A percentile compares a stretch with the other conserved stretches of the same genome.
Conservation (phyloP, 2,329 filamentous ascomycete genomes). For the Madurella mycetomatis region DNA sequence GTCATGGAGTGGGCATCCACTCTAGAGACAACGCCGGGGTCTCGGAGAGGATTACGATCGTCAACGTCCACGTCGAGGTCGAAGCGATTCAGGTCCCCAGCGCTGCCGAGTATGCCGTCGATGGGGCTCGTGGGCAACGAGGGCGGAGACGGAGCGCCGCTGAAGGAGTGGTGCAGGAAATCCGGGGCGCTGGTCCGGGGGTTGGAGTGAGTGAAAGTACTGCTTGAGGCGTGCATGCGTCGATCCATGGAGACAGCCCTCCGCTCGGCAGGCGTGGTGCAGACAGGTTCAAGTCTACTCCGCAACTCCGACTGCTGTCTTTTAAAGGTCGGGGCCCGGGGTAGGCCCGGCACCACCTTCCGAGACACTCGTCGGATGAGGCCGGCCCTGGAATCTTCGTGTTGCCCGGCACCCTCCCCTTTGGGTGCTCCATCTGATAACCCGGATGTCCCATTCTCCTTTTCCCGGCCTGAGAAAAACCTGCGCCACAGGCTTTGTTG, state of each 20-base stretch:
- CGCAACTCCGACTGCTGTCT: conserved; percentile 78
- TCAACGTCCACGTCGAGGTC: conserved; percentile 4
- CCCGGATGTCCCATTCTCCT: conserved; percentile 21
- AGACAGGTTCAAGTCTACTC: conserved; percentile 64
- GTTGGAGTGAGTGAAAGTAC: conserved; percentile 31
- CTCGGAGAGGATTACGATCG: background rate
- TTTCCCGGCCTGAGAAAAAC: conserved; percentile 25
- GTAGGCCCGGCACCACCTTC: conserved; percentile 72
- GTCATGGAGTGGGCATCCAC: conserved; percentile 47
- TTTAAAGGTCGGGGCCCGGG: conserved; percentile 73
- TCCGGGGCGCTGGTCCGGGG: conserved; percentile 48
- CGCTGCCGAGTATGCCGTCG: conserved; percentile 31
- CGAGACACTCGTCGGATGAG: conserved; percentile 43
- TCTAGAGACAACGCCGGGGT: conserved; percentile 30
- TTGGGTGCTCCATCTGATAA: conserved; percentile 12
- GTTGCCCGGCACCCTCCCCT: conserved; percentile 20
- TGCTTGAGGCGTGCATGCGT: conserved; percentile 36
- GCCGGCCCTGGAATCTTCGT: conserved; percentile 32
- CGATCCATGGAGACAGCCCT: conserved; percentile 66
- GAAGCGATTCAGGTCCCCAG: conserved; percentile 16
- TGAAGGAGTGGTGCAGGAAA: conserved; percentile 34
- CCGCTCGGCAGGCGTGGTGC: conserved; percentile 61
- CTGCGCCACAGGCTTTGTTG: conserved; percentile 27
- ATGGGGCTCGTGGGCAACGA: conserved; percentile 32
- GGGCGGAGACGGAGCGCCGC: conserved; percentile 23